Base-by-base conservation (phyloP, 2,329 filamentous ascomycete species). In the Trichoderma guizhouense region DNA sequence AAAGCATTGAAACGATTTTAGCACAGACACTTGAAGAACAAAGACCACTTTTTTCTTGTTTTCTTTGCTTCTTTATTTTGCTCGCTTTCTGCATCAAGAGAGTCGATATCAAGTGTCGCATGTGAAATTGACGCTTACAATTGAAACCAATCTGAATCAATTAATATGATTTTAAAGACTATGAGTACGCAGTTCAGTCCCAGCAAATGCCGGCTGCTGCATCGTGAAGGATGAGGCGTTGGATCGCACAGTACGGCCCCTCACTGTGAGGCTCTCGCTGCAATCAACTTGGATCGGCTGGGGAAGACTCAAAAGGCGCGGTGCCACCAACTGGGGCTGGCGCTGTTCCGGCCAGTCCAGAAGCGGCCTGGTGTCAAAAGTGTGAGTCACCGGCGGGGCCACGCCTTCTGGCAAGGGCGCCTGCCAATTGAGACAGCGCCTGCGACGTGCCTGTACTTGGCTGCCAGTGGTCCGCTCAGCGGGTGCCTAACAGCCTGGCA, bases 351-450 rank as follows among this genome's bases (percentile, higher is more conserved):
- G 76, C 76, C 75, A 80, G 76, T 74, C 79, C 75, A 32, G 76
- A 79, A 73, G 30, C 57, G 64, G 77, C 74, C 74, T 79, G 76
- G 77, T 75, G 75, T 57, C 2, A 76, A 77, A 75, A 76, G 76
- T 81, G 79, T 81, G 80, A 81, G 75, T 81, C 80, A 81, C 78
- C 75, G 76, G 73, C 76, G 75, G 75, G 76, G 67, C 76, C 77
- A 77, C 58, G 30, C 34, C 74, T 72, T 75, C 39, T 73, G 74
- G 72, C 75, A 77, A 77, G 74, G 76, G 77, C 75, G 77, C 65
- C 36, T 39, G 60, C 60, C 58, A 62, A 24, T 11, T 30, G 36
- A 18, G 24, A 36, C 60, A 63, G 34, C n/a, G 36, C 60, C 34
- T 18, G 9, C 60, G 14, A 39, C 14, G 34, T 12, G 30, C 68